Evolutionary conservation across 2,329 filamentous ascomycete species (phyloP).

Genomic region (Penicillium sp.): DNA sequence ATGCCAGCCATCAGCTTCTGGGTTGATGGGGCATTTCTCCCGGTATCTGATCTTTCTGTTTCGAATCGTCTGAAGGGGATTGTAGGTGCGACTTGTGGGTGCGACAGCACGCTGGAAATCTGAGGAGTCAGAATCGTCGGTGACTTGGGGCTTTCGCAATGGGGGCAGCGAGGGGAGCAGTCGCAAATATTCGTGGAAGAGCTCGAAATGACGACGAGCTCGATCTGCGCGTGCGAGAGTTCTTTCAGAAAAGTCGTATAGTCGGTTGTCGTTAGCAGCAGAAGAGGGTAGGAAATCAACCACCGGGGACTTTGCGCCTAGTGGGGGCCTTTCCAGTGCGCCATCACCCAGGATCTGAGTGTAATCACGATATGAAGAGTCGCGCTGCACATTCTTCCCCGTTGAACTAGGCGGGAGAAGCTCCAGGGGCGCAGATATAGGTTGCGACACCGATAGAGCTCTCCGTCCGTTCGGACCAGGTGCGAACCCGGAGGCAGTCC

Average conservation of each 20-base stretch:
- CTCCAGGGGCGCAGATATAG: slow-evolving; percentile 25
- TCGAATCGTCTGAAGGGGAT: slow-evolving; percentile 88
- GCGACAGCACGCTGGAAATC: slow-evolving; percentile 38
- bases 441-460: slow-evolving; percentile 30
- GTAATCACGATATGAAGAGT: slow-evolving; percentile 21
- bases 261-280: slow-evolving; percentile 36
- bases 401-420: slow-evolving; percentile 20
- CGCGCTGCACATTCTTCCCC: slow-evolving; percentile 17
- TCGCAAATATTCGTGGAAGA: slow-evolving; percentile 80
- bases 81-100: slow-evolving; percentile 71
- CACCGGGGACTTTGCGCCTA: slow-evolving; percentile 24
- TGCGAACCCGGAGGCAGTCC: slow-evolving; percentile 61
- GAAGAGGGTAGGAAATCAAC: slow-evolving; percentile 33
- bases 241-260: slow-evolving; percentile 67
- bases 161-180: slow-evolving; percentile 78
- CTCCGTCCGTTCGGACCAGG: slow-evolving; percentile 49
- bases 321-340: slow-evolving; percentile 13
- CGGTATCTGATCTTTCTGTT: slow-evolving; percentile 84
- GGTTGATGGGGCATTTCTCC: slow-evolving; percentile 73
- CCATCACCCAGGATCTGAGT: slow-evolving; percentile 31
- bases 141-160: slow-evolving; percentile 45
- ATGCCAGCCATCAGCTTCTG: slow-evolving; percentile 74
- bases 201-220: slow-evolving; percentile 80
- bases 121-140: slow-evolving; percentile 17
- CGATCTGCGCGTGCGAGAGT: slow-evolving; percentile 82